phyloP scores from a whole-genome alignment of 257 asterid genomes.

The Nicotiana undulata region DNA sequence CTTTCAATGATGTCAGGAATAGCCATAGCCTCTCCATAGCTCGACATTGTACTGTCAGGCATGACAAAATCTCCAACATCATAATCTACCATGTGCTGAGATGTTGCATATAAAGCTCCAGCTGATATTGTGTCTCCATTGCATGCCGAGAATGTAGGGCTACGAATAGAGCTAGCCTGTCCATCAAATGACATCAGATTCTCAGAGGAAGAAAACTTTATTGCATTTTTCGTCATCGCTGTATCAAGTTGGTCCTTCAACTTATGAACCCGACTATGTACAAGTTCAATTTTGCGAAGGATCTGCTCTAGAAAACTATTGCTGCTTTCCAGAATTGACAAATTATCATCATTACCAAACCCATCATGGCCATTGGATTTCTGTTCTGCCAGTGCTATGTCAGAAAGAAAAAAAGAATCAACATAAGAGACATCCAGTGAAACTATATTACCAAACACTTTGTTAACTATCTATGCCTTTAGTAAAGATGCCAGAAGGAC shows the following conservation, averaged over 20 bases:
- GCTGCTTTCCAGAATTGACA: slow-evolving; percentile 37
- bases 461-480: background rate
- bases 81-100: slow-evolving; percentile 5
- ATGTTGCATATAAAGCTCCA: slow-evolving; percentile 9
- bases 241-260: slow-evolving; percentile 58
- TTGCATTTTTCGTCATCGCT: slow-evolving; percentile 46
- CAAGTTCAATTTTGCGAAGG: slow-evolving; percentile 59
- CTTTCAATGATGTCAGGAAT: slow-evolving; percentile 14
- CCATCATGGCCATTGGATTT: slow-evolving; percentile 37
- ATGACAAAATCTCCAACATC: slow-evolving; percentile 20
- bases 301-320: slow-evolving; percentile 42
- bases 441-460: background rate
- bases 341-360: slow-evolving; percentile 37
- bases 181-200: slow-evolving; percentile 59
- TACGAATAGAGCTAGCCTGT: slow-evolving; percentile 49
- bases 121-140: slow-evolving; percentile 12
- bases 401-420: slow-evolving; percentile 1
- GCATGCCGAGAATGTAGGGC: slow-evolving; percentile 49
- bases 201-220: slow-evolving; percentile 84
- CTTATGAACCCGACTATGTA: slow-evolving; percentile 57
- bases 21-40: slow-evolving; percentile 16
- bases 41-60: slow-evolving; percentile 19
- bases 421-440: background rate
- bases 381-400: slow-evolving; percentile 32
- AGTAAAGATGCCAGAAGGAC: background rate